Conservation (phyloP, 78 protist genomes). For the Cavenderia fasciculata region DNA sequence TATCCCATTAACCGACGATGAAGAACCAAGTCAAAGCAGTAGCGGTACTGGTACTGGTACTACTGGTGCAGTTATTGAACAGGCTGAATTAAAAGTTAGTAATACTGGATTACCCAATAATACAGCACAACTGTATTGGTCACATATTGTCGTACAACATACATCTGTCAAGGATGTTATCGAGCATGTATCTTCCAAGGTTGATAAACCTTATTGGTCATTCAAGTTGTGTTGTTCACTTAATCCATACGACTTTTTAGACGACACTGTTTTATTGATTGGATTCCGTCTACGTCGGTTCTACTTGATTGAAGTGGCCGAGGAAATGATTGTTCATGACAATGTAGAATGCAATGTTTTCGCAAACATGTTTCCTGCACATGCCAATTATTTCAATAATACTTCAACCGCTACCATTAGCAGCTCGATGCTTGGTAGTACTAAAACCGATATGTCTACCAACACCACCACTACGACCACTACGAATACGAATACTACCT, state of each 20-base stretch:
- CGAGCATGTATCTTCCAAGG: conserved; percentile 10
- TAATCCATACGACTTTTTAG: conserved; percentile 50
- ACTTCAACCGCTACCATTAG: too few relatives aligned
- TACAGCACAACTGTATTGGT: conserved; percentile 21
- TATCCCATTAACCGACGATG: conserved; percentile 11
- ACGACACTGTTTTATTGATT: conserved; percentile 24
- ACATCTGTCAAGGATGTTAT: conserved; percentile 39
- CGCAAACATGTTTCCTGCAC: too few relatives aligned
- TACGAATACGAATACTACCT: not conserved
- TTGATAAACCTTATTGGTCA: not conserved
- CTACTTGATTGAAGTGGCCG: conserved; percentile 34
- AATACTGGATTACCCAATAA: too few relatives aligned
- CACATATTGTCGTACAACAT: conserved; percentile 6
- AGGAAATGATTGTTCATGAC: conserved; percentile 52
- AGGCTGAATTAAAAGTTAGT: too few relatives aligned
- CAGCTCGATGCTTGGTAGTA: too few relatives aligned
- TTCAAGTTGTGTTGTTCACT: conserved; percentile 41
- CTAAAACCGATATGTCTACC: not conserved
- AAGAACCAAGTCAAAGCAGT: not conserved
- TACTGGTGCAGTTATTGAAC: too few relatives aligned
- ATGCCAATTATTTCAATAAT: too few relatives aligned
- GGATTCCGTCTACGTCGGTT: conserved; percentile 15
- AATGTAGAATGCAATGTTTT: too few relatives aligned
- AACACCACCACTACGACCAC: not conserved
- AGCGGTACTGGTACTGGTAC: not conserved